phyloP scores from a whole-genome alignment of 2,329 filamentous ascomycete genomes.

The Colletotrichum phormii region DNA sequence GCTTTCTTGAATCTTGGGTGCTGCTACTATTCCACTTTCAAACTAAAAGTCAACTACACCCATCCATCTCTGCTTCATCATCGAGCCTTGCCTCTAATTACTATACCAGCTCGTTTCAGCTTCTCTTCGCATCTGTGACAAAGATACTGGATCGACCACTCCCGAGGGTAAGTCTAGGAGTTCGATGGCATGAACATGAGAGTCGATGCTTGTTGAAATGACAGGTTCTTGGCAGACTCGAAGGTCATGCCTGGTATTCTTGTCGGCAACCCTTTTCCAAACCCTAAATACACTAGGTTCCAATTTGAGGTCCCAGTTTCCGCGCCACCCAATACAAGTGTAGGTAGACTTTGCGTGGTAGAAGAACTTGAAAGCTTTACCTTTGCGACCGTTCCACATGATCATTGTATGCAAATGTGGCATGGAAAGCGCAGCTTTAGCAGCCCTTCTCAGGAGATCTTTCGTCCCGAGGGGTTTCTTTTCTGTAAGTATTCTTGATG shows the following conservation, averaged over 20 bases:
- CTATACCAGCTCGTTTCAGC: neutral
- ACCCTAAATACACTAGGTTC: neutral
- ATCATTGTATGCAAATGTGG: constrained; percentile 46
- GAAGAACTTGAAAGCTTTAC: constrained; percentile 48
- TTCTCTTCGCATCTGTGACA: constrained; percentile 7
- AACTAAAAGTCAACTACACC: too few species aligned
- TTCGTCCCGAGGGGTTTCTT: too few species aligned
- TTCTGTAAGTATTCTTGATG: constrained; percentile 41
- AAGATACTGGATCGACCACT: neutral
- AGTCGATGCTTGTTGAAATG: neutral
- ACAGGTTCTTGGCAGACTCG: neutral
- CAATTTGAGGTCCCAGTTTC: constrained; percentile 1
- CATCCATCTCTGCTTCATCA: too few species aligned
- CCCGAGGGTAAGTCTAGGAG: neutral
- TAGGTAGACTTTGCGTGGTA: constrained; percentile 36
- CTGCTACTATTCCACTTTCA: too few species aligned
- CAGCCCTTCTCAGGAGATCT: constrained; percentile 41
- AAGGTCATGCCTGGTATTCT: constrained; percentile 1
- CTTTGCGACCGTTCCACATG: constrained; percentile 47
- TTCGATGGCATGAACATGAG: constrained; percentile 8
- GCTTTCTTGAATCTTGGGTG: too few species aligned
- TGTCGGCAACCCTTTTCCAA: constrained; percentile 6
- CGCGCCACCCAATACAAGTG: constrained; percentile 11
- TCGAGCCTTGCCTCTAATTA: too few species aligned
- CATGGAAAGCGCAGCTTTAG: constrained; percentile 42